These are phyloP conservation scores for Gossypium anomalum DNA, from an alignment of 345 rosid genomes.

Conservation along the genomic window DNA sequence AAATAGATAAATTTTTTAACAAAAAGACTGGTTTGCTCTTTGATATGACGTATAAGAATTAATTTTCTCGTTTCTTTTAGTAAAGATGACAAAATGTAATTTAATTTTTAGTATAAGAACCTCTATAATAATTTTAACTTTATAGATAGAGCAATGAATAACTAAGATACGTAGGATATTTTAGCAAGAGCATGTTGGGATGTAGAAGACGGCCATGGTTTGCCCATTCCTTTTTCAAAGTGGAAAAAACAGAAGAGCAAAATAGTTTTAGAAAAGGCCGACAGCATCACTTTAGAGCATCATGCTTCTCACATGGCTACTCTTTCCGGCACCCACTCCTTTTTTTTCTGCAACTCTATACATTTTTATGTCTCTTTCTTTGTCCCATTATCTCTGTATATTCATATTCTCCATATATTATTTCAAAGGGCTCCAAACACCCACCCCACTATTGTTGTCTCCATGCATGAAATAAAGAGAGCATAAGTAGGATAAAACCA, in stretches of 20 bases:
- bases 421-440: conserved; percentile 5
- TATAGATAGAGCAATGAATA: no score
- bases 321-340: conserved; percentile 20
- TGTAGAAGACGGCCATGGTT: no score
- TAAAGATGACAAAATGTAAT: rapidly evolving
- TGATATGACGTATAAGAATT: no score
- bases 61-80: no score
- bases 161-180: no score
- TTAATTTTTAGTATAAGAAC: no score
- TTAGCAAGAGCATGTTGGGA: no score
- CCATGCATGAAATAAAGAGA: background rate
- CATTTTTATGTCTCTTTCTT: conserved; percentile 1
- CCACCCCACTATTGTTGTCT: conserved; percentile 28
- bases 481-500: conserved; percentile 3
- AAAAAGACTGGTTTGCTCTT: rapidly evolving
- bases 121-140: no score
- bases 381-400: conserved; percentile 21
- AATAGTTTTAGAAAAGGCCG: background rate
- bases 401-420: background rate
- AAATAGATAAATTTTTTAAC: no score
- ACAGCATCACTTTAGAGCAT: conserved; percentile 32
- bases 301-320: conserved; percentile 45
- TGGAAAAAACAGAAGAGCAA: no score
- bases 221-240: no score
- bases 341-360: background rate